Base-by-base conservation (phyloP, 2,329 filamentous ascomycete species). In the Stachybotrys chlorohalonatus region DNA sequence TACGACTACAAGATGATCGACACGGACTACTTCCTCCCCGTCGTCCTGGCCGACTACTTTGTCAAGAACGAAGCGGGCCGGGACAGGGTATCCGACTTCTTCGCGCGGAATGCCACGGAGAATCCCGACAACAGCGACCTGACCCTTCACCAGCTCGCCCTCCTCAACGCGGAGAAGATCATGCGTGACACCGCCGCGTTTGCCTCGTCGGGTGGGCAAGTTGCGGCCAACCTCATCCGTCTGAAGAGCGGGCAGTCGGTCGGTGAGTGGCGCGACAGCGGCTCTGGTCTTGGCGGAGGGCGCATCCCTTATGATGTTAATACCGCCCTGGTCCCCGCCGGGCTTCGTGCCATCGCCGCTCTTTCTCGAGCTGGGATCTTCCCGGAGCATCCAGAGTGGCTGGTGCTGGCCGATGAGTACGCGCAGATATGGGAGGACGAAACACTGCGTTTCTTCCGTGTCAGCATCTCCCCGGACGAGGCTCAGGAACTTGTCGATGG, bases 221-320 rank as follows among this genome's bases (percentile, higher is more conserved):
- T 73, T 64, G 0, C 68, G 72, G 5, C 70, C 0, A 86, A 86
- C 36, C 68, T 87, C 2, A 77, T 86, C 13, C 79, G 76, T 55
- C 70, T 87, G 0, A 82, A 81, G 55, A 62, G 76, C 0, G 75
- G 70, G 7, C 67, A 84, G 56, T 58, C 74, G 1, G 80, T 85
- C 0, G 84, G 84, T 0, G 70, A 87, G 63, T 87, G 83, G 84
- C 74, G 84, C 51, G 84, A 87, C 58, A 83, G 78, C 15, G 75
- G 70, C 1, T 79, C 78, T 52, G 83, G 84, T 13, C 64, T 86
- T 13, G 84, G 80, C 1, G 81, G 81, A 39, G 83, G 81, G 2
- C 74, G 79, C 0, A 81, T 85, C n/a, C 83, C 84, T 0, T 86
- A 83, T 62, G 78, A 86, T 57, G 83, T 86, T 30, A 87, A 86